Evolutionary conservation across 139 green algal genomes (phyloP).

Genomic region (Edaphochlamys debaryana): DNA sequence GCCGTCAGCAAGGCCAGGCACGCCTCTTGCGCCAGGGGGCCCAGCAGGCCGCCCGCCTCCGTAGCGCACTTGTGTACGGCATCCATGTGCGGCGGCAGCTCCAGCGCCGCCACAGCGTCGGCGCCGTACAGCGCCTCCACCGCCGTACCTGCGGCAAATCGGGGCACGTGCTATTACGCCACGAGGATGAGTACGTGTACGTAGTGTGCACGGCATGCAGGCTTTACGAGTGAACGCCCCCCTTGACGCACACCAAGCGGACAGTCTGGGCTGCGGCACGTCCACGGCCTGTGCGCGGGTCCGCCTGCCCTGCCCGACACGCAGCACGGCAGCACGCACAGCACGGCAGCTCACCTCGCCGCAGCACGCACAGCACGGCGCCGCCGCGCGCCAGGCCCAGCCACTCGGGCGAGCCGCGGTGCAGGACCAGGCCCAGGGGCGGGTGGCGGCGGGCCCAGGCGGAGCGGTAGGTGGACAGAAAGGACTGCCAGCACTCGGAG

Average conservation of each 20-base stretch:
- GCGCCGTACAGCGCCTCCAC: conserved; percentile 47
- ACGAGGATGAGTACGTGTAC: too few species aligned
- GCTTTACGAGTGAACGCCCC: too few species aligned
- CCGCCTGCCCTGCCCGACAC: too few species aligned
- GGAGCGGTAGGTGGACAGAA: conserved; percentile 51
- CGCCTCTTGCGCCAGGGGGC: conserved; percentile 39
- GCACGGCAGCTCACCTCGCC: too few species aligned
- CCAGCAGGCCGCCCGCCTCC: conserved; percentile 43
- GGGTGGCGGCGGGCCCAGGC: conserved; percentile 47
- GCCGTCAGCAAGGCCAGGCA: conserved; percentile 51
- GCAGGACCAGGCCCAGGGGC: conserved; percentile 35
- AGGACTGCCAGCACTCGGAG: conserved; percentile 33
- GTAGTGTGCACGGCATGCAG: too few species aligned
- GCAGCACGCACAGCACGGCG: conserved; percentile 47
- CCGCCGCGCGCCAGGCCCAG: conserved; percentile 49
- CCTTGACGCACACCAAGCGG: too few species aligned
- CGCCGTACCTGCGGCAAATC: not conserved
- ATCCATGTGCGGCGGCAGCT: conserved; percentile 1
- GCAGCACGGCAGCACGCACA: too few species aligned
- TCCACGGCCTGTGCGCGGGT: too few species aligned
- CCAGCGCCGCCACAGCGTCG: not conserved
- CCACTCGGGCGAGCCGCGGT: conserved; percentile 27
- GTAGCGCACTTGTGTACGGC: conserved; percentile 28
- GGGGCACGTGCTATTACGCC: too few species aligned
- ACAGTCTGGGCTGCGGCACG: too few species aligned